Base-by-base conservation (phyloP, 2,329 filamentous ascomycete genomes). In the Falciphora oryzae region DNA sequence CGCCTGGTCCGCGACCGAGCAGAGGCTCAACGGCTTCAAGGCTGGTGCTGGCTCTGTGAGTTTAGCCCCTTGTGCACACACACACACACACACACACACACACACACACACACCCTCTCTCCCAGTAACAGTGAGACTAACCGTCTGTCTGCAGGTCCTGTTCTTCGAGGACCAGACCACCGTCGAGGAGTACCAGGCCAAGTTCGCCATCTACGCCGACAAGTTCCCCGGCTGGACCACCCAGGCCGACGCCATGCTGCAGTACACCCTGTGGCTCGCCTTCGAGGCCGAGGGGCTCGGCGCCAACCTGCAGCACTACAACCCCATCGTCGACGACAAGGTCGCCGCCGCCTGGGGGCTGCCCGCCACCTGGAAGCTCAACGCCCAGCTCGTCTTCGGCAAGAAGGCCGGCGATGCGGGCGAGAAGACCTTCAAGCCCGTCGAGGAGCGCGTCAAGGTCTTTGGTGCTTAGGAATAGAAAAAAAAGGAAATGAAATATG, bases 281-380 rank as follows among this genome's bases (percentile, higher is more conserved):
- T 86, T 97, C 65, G 90, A 93, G 79, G 83, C 88, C 66, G 92
- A 95, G 75, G 92, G 93, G 35, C 85, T 96, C 65, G 92, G 92
- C 69, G 90, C 89, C 74, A 96, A 93, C 83, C 83, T 97, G 63
- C 93, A 97, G 83, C 93, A 97, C 81, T 96, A 96, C 83, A 95
- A 92, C 84, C 92, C 92, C 27, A 77, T 97, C 65, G 86, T 96
- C 70, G 90, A 96, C 78, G 81, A 83, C 69, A 86, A 88, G 79
- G 89, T 93, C 63, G 78, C 83, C 59, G 80, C 78, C 67, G 80
- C 86, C 70, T 97, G 91, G 90, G 83, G 83, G 65, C 71, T 96
- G 38, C 89, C 91, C 58, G 72, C 78, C 25, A 83, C 84, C 71
- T 97, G 93, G 92, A 85, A 85, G 73, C 84, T 96, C 68, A 86